Evolutionary conservation across 2,329 filamentous ascomycete species (phyloP).

Genomic region (Sporothrix euskadiensis): DNA sequence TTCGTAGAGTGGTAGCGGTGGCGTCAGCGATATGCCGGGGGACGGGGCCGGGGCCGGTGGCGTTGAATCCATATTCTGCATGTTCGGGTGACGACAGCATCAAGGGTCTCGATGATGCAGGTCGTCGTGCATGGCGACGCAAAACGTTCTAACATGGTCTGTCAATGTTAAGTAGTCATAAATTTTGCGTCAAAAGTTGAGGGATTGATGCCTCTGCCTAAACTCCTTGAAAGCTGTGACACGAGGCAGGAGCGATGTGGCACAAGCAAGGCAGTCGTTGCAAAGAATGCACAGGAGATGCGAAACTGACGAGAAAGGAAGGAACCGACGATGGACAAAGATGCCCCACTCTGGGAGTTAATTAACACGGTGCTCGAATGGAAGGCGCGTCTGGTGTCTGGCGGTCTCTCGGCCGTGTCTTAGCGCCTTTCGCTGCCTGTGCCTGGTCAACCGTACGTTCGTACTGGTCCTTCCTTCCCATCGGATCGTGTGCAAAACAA

Average conservation of each 20-base stretch:
- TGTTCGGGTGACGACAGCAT: not conserved
- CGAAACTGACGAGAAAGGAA: not conserved
- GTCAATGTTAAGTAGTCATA: not conserved
- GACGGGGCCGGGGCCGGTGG: not conserved
- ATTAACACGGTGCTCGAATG: slow-evolving; percentile 9
- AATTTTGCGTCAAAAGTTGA: not conserved
- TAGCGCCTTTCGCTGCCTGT: slow-evolving; percentile 15
- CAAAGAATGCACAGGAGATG: not conserved
- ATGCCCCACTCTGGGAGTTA: not conserved
- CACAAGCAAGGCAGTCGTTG: not conserved
- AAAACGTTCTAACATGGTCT: not conserved
- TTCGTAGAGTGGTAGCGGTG: slow-evolving; percentile 16
- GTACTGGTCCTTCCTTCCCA: not conserved
- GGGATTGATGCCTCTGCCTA: not conserved
- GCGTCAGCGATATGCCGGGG: not conserved
- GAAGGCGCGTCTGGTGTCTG: not conserved
- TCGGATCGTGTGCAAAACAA: not conserved
- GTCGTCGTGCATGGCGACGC: not conserved
- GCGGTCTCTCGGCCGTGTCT: not conserved
- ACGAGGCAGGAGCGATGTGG: not conserved
- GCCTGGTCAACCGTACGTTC: not conserved
- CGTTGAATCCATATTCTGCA: not conserved
- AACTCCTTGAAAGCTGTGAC: not conserved
- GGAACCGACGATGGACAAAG: not conserved
- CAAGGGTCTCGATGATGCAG: not conserved